Evolutionary conservation across 2,329 filamentous ascomycete species (phyloP), one percentile per base, ranked within the genome.

Genomic region (Xylariomycetidae sp.): DNA sequence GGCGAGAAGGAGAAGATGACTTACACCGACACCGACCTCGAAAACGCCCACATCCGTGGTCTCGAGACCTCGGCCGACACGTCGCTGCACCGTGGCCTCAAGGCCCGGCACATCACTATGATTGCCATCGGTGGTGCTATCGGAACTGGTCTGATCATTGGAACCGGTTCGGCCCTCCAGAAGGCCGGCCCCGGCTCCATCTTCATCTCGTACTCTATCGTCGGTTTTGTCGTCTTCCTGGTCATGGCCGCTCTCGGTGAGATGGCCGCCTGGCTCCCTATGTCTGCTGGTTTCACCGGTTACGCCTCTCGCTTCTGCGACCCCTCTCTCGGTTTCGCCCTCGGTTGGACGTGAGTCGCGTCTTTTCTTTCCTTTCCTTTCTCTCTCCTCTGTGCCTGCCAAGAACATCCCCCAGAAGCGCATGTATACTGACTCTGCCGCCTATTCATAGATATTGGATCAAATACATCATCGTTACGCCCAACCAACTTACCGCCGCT

Each of bases 391-490:
- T 15, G 8, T 41, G 32, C n/a, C 51, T 49, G 42, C 53, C 50
- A 31, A 23, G 5, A n/a, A n/a, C n/a, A n/a, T n/a, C n/a, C n/a
- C n/a, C n/a, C n/a, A n/a, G n/a, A n/a, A n/a, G n/a, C n/a, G n/a
- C n/a, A n/a, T n/a, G n/a, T n/a, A n/a, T n/a, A n/a, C n/a, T n/a
- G n/a, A n/a, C n/a, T n/a, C n/a, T n/a, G n/a, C n/a, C n/a, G n/a
- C n/a, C n/a, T n/a, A n/a, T n/a, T n/a, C n/a, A 5, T 35, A 70
- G 69, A 26, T 72, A 72, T 46, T 85, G 77, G 74, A 74, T 80
- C 62, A 74, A 89, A 77, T 92, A 92, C 58, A 85, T 92, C 56
- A 89, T 94, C 50, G 74, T 85, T 31, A 88, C 85, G 1, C 86
- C 88, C 1, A 92, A 92, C 53, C 86, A 94, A 56, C 66, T 94